Conservation (phyloP, 2,329 filamentous ascomycete species). For the Huntiella savannae region DNA sequence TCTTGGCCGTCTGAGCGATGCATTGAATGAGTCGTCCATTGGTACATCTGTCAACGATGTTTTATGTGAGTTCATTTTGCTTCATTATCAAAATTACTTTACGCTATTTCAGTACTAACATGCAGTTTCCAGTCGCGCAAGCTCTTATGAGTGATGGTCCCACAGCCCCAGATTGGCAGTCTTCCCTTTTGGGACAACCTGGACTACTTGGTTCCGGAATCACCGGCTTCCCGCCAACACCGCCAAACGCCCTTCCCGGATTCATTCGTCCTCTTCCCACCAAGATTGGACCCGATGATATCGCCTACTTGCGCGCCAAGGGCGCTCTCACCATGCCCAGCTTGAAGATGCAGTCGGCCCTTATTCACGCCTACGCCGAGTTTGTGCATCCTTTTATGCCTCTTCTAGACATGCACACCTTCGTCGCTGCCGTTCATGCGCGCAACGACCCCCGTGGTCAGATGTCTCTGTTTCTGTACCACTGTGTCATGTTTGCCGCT, state of each 20-base stretch:
- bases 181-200: no score
- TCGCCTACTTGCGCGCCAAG: slow-evolving; percentile 66
- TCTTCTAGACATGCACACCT: slow-evolving; percentile 49
- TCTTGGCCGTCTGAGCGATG: neutral
- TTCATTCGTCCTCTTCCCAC: slow-evolving; percentile 67
- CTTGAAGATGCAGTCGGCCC: slow-evolving; percentile 51
- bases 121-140: no score
- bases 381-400: slow-evolving; percentile 93
- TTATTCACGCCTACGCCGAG: slow-evolving; percentile 67
- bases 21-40: neutral
- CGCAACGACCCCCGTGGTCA: slow-evolving; percentile 50
- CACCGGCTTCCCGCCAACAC: neutral
- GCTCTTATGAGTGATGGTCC: no score
- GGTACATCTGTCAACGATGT: neutral
- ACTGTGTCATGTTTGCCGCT: slow-evolving; percentile 86
- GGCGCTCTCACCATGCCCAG: slow-evolving; percentile 65
- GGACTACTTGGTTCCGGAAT: no score
- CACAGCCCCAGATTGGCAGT: no score
- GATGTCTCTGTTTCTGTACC: slow-evolving; percentile 73
- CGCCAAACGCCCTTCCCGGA: slow-evolving; percentile 28
- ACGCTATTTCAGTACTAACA: no score
- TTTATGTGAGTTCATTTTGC: no score
- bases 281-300: slow-evolving; percentile 62
- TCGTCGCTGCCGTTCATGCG: slow-evolving; percentile 40
- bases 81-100: no score